These are phyloP conservation scores for Aspergillus nanangensis DNA, from an alignment of 495 filamentous ascomycete genomes.

Conservation along the genomic window DNA sequence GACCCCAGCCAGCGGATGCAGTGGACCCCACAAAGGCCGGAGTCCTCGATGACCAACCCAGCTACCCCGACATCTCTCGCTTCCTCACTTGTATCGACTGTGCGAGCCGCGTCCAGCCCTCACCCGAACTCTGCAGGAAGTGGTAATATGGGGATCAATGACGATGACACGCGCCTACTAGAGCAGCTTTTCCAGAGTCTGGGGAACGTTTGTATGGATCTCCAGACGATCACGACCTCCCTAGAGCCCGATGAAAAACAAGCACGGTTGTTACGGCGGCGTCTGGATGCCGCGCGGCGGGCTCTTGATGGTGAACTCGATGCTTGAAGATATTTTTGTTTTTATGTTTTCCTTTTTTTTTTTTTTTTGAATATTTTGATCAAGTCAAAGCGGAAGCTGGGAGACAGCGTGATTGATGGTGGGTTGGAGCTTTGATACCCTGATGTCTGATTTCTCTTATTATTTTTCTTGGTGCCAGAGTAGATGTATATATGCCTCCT, in stretches of 20 bases:
- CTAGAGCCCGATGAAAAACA: slow-evolving; percentile 51
- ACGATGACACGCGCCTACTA: slow-evolving; percentile 71
- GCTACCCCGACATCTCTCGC: slow-evolving; percentile 37
- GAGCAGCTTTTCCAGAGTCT: slow-evolving; percentile 72
- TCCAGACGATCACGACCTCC: slow-evolving; percentile 54
- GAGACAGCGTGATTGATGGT: slow-evolving; percentile 8
- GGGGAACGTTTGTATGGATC: slow-evolving; percentile 59
- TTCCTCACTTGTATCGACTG: slow-evolving; percentile 33
- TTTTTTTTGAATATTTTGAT: slow-evolving; percentile 3
- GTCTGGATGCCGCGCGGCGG: slow-evolving; percentile 68
- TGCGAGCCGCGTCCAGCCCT: slow-evolving; percentile 36
- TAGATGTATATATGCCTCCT: slow-evolving; percentile 2
- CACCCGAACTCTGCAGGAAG: slow-evolving; percentile 19
- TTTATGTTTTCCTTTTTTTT: slow-evolving; percentile 1
- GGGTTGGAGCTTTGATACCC: slow-evolving; percentile 7
- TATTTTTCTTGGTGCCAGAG: neutral
- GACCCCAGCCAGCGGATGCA: neutral
- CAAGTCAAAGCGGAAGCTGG: neutral
- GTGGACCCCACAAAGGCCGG: slow-evolving; percentile 19
- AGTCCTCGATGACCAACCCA: slow-evolving; percentile 24
- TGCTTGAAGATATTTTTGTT: slow-evolving; percentile 10
- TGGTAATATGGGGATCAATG: slow-evolving; percentile 46
- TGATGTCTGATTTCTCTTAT: slow-evolving; percentile 11
- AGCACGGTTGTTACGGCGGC: slow-evolving; percentile 56
- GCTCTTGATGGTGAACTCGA: slow-evolving; percentile 63